Conservation (phyloP, 2,329 filamentous ascomycete species). For the Trichoderma sp. region DNA sequence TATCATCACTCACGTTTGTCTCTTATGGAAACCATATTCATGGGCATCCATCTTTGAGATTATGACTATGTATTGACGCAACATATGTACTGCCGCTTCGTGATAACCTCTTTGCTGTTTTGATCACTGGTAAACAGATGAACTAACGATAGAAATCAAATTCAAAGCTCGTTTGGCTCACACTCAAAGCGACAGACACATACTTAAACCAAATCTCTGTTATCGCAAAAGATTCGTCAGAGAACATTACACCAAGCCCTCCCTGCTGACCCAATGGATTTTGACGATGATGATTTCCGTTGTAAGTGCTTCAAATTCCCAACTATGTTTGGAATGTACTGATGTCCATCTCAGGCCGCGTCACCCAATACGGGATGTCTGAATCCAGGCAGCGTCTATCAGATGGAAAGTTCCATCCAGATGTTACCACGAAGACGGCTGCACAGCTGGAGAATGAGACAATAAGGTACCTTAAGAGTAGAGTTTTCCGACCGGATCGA, state of each 20-base stretch:
- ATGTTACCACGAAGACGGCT: slow-evolving; percentile 20
- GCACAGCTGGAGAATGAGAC: slow-evolving; percentile 6
- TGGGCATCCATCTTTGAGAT: neutral
- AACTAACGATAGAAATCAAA: neutral
- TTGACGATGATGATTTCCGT: neutral
- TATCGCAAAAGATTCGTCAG: neutral
- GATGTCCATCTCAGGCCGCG: neutral
- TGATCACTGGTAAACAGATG: neutral
- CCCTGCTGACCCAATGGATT: neutral
- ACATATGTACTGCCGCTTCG: neutral
- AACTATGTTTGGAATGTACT: neutral
- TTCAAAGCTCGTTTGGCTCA: neutral
- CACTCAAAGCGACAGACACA: neutral
- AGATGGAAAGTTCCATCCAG: neutral
- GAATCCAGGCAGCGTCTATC: slow-evolving; percentile 15
- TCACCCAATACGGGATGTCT: slow-evolving; percentile 20
- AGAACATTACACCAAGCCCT: neutral
- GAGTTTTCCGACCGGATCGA: neutral
- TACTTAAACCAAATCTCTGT: neutral
- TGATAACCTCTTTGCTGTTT: neutral
- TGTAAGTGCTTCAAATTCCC: neutral
- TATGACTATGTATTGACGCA: neutral
- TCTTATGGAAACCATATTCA: neutral
- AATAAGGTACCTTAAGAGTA: neutral
- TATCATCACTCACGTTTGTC: neutral